Conservation (phyloP, 192 early-diverging fungal genomes). For the Polychytrium aggregatum region DNA sequence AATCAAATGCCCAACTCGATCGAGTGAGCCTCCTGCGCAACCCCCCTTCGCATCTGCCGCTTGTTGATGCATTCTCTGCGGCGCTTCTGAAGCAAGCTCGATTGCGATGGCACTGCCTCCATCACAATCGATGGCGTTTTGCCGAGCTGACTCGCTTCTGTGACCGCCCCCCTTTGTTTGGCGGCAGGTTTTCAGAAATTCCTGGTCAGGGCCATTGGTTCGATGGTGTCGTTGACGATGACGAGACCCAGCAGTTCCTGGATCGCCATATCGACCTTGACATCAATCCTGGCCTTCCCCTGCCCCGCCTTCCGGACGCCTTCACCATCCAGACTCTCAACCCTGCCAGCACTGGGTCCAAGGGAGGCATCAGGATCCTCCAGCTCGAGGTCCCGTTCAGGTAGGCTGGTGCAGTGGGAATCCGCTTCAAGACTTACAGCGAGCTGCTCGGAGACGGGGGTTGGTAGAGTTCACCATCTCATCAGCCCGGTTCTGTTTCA, state of each 20-base stretch:
- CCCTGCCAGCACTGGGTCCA: slow-evolving; percentile 53
- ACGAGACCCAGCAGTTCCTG: slow-evolving; percentile 36
- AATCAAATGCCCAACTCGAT: slow-evolving; percentile 30
- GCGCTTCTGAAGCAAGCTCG: too few relatives aligned
- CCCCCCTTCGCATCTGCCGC: background rate
- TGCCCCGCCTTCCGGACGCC: slow-evolving; percentile 32
- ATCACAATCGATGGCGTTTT: too few relatives aligned
- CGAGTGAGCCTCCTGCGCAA: slow-evolving; percentile 20
- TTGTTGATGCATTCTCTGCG: too few relatives aligned
- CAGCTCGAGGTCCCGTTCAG: slow-evolving; percentile 55
- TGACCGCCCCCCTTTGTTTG: too few relatives aligned
- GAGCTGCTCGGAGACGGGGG: too few relatives aligned
- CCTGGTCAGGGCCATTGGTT: slow-evolving; percentile 59
- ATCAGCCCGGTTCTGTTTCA: too few relatives aligned
- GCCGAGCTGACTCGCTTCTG: too few relatives aligned
- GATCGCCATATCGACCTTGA: slow-evolving; percentile 17
- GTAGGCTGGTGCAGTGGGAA: too few relatives aligned
- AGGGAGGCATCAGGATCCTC: slow-evolving; percentile 53
- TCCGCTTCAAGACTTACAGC: too few relatives aligned
- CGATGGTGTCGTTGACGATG: slow-evolving; percentile 40
- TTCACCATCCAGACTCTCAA: slow-evolving; percentile 55
- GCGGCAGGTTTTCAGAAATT: slow-evolving; percentile 46
- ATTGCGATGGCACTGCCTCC: too few relatives aligned
- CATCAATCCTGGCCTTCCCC: slow-evolving; percentile 11
- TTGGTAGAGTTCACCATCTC: too few relatives aligned